Percentiles rank a stretch among this genome's conserved stretches.
These are phyloP conservation scores for Puccinia hordei DNA, from an alignment of 1,284 basidiomycete species.

Conservation along the genomic window DNA sequence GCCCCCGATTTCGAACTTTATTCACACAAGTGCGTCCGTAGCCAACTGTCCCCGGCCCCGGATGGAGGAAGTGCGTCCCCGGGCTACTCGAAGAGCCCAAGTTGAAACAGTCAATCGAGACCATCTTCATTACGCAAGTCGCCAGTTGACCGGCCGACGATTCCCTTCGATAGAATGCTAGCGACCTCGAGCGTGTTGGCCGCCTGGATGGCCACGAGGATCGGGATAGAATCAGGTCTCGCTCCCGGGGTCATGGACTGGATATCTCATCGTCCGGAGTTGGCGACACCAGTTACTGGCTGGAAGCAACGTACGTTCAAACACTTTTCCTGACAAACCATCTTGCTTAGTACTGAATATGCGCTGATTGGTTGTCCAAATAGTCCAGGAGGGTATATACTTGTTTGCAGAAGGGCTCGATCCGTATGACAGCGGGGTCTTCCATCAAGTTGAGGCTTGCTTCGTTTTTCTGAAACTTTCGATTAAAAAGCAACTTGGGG, in stretches of 20 bases:
- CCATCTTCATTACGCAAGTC: too few species aligned
- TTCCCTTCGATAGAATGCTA: background rate
- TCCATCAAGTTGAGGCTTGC: constrained; percentile 72
- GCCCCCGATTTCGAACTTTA: too few species aligned
- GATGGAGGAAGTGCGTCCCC: too few species aligned
- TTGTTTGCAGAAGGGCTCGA: constrained; percentile 72
- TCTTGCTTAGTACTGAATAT: background rate
- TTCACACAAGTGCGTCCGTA: too few species aligned
- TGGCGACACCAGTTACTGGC: constrained; percentile 15
- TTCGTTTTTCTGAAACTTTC: background rate
- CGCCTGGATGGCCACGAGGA: background rate
- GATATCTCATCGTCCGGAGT: constrained; percentile 21
- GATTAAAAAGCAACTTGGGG: constrained; percentile 33
- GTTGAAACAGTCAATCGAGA: too few species aligned
- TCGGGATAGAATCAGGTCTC: background rate
- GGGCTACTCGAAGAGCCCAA: too few species aligned
- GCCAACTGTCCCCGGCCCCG: too few species aligned
- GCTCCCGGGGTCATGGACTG: background rate
- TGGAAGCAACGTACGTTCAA: constrained; percentile 24
- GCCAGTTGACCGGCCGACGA: too few species aligned
- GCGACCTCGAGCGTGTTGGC: background rate
- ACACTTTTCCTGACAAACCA: background rate
- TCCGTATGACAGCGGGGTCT: constrained; percentile 80
- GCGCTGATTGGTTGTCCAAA: background rate
- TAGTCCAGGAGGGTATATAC: constrained; percentile 84